A percentile compares a stretch with the other conserved stretches of the same genome.
These are phyloP conservation scores for Cinnamomum chago DNA, from an alignment of 164 flowering plant genomes.

Conservation along the genomic window DNA sequence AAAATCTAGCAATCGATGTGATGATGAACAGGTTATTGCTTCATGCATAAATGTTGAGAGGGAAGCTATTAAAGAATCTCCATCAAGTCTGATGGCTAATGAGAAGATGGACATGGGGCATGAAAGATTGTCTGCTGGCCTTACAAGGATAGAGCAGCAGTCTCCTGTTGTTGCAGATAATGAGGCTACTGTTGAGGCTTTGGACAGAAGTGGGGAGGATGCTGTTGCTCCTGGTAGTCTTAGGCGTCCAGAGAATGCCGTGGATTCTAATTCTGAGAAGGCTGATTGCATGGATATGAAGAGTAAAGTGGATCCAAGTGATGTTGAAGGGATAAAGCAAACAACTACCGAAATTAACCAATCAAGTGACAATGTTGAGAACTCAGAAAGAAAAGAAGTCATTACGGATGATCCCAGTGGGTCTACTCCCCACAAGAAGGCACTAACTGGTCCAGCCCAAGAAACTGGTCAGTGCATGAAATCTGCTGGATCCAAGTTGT, in stretches of 20 bases:
- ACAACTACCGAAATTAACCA: constrained; percentile 14
- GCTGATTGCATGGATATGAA: constrained; percentile 22
- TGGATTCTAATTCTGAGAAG: constrained; percentile 25
- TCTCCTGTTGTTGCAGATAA: constrained; percentile 7
- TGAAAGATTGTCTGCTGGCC: constrained; percentile 7
- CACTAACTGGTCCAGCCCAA: constrained; percentile 11
- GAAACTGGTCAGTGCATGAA: constrained; percentile 21
- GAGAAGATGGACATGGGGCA: constrained; percentile 3
- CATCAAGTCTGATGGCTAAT: constrained; percentile 7
- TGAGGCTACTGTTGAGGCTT: constrained; percentile 3
- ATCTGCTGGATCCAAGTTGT: constrained; percentile 5
- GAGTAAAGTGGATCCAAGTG: constrained; percentile 12
- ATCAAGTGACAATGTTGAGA: constrained; percentile 9
- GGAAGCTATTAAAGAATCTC: constrained; percentile 21
- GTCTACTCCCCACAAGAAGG: constrained; percentile 15
- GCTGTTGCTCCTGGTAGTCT: constrained; percentile 15
- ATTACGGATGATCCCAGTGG: constrained; percentile 12
- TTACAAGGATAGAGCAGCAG: constrained; percentile 12
- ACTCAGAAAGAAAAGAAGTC: not conserved
- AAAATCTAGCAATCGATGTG: constrained; percentile 6
- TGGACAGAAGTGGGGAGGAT: constrained; percentile 1
- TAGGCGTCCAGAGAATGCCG: constrained; percentile 8
- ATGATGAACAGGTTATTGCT: not conserved
- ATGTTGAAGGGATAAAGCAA: constrained; percentile 16
- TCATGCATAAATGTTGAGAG: constrained; percentile 11